Conservation (phyloP, 1,284 basidiomycete genomes). For the Xerocomus minutiporus region DNA sequence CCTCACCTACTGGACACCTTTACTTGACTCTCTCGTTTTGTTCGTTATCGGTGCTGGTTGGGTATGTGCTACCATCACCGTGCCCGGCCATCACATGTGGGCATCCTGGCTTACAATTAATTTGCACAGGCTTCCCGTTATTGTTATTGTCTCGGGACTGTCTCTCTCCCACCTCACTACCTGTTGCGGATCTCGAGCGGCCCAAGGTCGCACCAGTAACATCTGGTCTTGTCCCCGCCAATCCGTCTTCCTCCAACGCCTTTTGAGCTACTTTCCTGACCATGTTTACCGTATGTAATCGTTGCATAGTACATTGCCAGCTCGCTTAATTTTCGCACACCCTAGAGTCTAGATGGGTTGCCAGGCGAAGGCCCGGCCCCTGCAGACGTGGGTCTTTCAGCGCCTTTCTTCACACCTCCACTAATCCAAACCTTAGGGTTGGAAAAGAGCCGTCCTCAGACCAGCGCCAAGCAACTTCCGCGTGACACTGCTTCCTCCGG, state of each 20-base stretch:
- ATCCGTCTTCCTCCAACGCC: not conserved
- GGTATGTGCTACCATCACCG: not conserved
- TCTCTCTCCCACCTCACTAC: not conserved
- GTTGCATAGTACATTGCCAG: not conserved
- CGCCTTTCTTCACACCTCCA: not conserved
- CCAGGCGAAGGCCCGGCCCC: constrained; percentile 9
- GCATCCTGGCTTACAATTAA: not conserved
- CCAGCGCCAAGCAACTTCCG: constrained; percentile 56
- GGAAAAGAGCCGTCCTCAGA: constrained; percentile 58
- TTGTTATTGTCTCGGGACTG: not conserved
- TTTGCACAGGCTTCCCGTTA: constrained; percentile 1
- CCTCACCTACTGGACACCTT: not conserved
- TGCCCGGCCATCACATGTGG: not conserved
- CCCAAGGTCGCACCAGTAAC: constrained; percentile 3
- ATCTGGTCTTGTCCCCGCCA: not conserved
- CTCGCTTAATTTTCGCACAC: not conserved
- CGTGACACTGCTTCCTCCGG: constrained; percentile 52
- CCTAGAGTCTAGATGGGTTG: not conserved
- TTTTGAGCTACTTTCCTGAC: not conserved
- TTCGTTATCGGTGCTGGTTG: not conserved
- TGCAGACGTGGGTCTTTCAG: constrained; percentile 24
- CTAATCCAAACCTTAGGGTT: constrained; percentile 32
- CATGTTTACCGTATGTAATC: constrained; percentile 11
- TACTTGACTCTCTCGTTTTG: not conserved
- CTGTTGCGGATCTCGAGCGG: not conserved